Base-by-base conservation (phyloP, 805 yeast genomes). In the Clavispora asparagi region DNA sequence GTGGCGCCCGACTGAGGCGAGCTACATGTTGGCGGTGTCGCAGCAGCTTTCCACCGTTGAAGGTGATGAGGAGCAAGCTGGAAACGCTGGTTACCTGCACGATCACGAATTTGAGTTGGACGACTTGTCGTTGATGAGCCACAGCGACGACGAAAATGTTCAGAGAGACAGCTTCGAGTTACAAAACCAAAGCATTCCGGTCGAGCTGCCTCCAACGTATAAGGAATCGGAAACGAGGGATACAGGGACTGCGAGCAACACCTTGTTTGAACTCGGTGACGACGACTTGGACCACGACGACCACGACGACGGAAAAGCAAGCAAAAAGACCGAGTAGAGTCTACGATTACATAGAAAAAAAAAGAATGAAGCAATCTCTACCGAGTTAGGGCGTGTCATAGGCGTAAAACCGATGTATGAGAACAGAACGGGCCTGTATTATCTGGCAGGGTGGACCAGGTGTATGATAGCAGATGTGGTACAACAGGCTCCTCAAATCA, bases 1-100 rank as follows among this genome's bases (percentile, higher is more conserved):
- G 52, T 94, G 99, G 99, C 84, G 99, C 66, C 99, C 99, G 44
- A 92, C 97, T 0, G 94, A 86, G 56, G 89, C 96, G 36, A 90
- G 96, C 47, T 87, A 91, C 59, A 84, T 95, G 80, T 79, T 94
- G 60, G 98, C 97, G 11, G 91, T 91, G 51, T 87, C 97, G 2
- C 88, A 89, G 44, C 98, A 94, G 68, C 73, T 94, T 39, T 94
- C 96, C 53, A 85, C 86, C 8, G 94, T 84, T 49, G 87, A 85
- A 51, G 77, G 75, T 47, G 83, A 78, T 32, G 65, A 54, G 9
- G 55, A 50, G 10, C 55, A 53, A 1, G 60, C 55, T 3, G 52
- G 44, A 23, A 43, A 31, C 16, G 45, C 31, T 11, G 65, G 63
- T 2, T 61, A 58, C 44, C 63, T 58, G 29, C 66, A 63, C 16